Evolutionary conservation across 1,284 basidiomycete species (phyloP), one percentile per base, ranked within the genome.

Genomic region (Ustilago crameri): DNA sequence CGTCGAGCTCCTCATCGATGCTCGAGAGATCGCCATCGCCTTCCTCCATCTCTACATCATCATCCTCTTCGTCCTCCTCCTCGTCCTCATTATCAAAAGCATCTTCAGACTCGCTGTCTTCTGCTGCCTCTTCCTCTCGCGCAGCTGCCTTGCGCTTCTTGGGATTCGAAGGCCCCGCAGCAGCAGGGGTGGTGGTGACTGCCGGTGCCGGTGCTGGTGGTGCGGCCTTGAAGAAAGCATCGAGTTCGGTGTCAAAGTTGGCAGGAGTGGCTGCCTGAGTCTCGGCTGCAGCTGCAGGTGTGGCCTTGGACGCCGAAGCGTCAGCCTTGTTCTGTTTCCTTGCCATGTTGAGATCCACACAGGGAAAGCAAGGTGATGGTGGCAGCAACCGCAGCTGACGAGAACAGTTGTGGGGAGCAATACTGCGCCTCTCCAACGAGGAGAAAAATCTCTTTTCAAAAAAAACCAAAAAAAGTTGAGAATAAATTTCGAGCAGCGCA

Each of bases 211-310:
- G 50, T 20, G 55, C 49, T 32, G 59, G 56, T 27, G 69, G 57
- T 30, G 53, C 59, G 17, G 49, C 59, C 27, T 65, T 66, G 70
- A 81, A 81, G 55, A 81, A 67, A 18, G 79, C 79, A 37, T 80
- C 79, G 32, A 81, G 70, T 51, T 80, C 79, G 1, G 64, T 24
- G 47, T 81, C 79, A 44, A 81, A 79, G 51, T 45, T 48, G 35
- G 43, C 38, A n/a, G 53, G 45, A 3, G 48, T 22, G 5, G 56
- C 47, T 20, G 52, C 45, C 17, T 48, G 42, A 15, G 1, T 32
- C 5, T 10, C 32, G 18, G 27, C 37, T 9, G 38, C 34, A 2
- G 40, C 27, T 44, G 24, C 26, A 22, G 54, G 27, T 9, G 51
- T 26, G 14, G 46, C 18, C n/a, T 38, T 5, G n/a, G 52, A 12